These are phyloP conservation scores for Taphrina wiesneri DNA, from an alignment of 1,139 yeast species.

Conservation along the genomic window DNA sequence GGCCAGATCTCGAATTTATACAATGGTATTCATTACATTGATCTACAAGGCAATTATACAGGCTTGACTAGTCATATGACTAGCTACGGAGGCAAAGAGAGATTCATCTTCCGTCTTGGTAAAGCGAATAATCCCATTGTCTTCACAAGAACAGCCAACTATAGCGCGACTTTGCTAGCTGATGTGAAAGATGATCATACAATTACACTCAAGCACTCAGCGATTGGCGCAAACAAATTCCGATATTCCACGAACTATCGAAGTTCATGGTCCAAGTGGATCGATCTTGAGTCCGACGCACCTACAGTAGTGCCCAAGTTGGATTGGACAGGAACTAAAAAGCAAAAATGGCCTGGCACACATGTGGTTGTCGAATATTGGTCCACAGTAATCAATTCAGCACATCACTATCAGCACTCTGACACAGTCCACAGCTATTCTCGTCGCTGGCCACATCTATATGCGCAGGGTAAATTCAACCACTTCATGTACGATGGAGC, in stretches of 20 bases:
- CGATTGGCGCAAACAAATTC: constrained; percentile 31
- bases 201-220: constrained; percentile 29
- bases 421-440: constrained; percentile 5
- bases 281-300: neutral
- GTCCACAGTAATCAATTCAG: constrained; percentile 18
- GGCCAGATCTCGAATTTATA: constrained; percentile 1
- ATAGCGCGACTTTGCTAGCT: constrained; percentile 4
- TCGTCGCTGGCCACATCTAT: constrained; percentile 33
- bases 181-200: neutral
- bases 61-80: neutral
- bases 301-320: constrained; percentile 7
- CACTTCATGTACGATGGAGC: constrained; percentile 28
- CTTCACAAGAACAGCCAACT: constrained; percentile 24
- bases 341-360: constrained; percentile 30
- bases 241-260: constrained; percentile 31
- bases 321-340: constrained; percentile 32
- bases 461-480: constrained; percentile 30
- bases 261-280: constrained; percentile 32
- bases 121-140: constrained; percentile 33
- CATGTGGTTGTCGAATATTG: constrained; percentile 35
- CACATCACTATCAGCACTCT: constrained; percentile 34
- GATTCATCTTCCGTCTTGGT: constrained; percentile 29
- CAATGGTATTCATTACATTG: constrained; percentile 16
- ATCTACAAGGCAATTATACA: constrained; percentile 11
- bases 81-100: constrained; percentile 5